Evolutionary conservation across 768 basidiomycete genomes (phyloP).

Genomic region (Tricholoma hemisulphureum): DNA sequence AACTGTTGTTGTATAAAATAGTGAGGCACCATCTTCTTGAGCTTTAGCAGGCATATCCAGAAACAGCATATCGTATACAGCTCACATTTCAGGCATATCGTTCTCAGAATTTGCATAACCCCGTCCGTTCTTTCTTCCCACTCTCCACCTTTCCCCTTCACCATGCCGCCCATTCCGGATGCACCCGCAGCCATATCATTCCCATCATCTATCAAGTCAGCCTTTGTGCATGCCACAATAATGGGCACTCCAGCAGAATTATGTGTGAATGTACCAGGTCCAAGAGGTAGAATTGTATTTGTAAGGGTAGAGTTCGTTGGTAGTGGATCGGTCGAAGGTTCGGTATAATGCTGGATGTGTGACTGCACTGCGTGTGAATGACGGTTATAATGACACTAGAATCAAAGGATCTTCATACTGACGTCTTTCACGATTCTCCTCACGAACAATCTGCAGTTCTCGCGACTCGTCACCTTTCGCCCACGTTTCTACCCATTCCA

Average conservation of each 20-base stretch:
- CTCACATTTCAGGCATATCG: slow-evolving; percentile 90
- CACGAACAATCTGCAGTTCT: slow-evolving; percentile 71
- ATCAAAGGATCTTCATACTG: slow-evolving; percentile 29
- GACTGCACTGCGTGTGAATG: slow-evolving; percentile 63
- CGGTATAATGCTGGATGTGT: slow-evolving; percentile 86
- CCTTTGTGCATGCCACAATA: slow-evolving; percentile 87
- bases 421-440: slow-evolving; percentile 85
- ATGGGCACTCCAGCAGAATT: slow-evolving; percentile 86
- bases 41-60: neutral
- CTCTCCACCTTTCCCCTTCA: slow-evolving; percentile 86
- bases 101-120: slow-evolving; percentile 91
- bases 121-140: slow-evolving; percentile 97
- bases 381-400: slow-evolving; percentile 5
- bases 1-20: slow-evolving; percentile 88
- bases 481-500: slow-evolving; percentile 84
- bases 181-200: slow-evolving; percentile 71
- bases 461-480: slow-evolving; percentile 64
- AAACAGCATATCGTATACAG: slow-evolving; percentile 10
- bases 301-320: slow-evolving; percentile 61
- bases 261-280: slow-evolving; percentile 81
- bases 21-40: slow-evolving; percentile 75
- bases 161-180: slow-evolving; percentile 85
- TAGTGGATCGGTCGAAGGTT: slow-evolving; percentile 68
- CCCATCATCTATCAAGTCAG: slow-evolving; percentile 87
- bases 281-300: slow-evolving; percentile 76